Base-by-base conservation (phyloP, 2,329 filamentous ascomycete species). In the Fusarium praegraminearum region DNA sequence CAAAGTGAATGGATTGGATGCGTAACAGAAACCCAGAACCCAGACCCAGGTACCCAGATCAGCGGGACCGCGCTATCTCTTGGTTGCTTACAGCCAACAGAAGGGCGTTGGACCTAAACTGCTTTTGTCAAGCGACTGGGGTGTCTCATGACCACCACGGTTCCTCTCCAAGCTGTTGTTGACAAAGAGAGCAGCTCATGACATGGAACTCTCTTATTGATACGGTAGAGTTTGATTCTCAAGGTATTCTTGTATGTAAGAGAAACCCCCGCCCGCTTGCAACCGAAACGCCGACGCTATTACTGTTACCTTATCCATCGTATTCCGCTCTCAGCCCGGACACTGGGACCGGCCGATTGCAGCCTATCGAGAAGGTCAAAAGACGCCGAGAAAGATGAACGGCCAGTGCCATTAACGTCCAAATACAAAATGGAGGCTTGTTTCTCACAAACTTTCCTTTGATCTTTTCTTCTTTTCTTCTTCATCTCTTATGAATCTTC, bases 291-390 rank as follows among this genome's bases (percentile, higher is more conserved):
- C 62, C 58, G 63, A 71, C 70, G 70, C 70, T 72, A 72, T 72
- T 40, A 40, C 12, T 22, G 36, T 72, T 72, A 71, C 69, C 65
- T 70, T 69, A 71, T 72, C 54, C 61, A 44, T 40, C 12, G 36
- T 67, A 58, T 71, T 69, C 68, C 65, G 63, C 59, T 63, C 46
- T 41, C 38, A 67, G 45, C 20, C 20, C 20, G 20, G 20, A 52
- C 38, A 56, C 35, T n/a, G 52, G 38, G 57, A 55, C 67, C 72
- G 72, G 72, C 72, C 72, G 70, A 68, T 72, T 72, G 72, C 72
- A 74, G 65, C 70, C 68, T 55, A 67, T 70, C n/a, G 43, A 58
- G 51, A 67, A 49, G 56, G 32, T 57, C 52, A 18, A 59, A 41
- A 61, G 62, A 61, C 26, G 61, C 56, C 53, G 53, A 65, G 62